phyloP scores from a whole-genome alignment of 1,284 basidiomycete species.

The Cutaneotrichosporon sp. region DNA sequence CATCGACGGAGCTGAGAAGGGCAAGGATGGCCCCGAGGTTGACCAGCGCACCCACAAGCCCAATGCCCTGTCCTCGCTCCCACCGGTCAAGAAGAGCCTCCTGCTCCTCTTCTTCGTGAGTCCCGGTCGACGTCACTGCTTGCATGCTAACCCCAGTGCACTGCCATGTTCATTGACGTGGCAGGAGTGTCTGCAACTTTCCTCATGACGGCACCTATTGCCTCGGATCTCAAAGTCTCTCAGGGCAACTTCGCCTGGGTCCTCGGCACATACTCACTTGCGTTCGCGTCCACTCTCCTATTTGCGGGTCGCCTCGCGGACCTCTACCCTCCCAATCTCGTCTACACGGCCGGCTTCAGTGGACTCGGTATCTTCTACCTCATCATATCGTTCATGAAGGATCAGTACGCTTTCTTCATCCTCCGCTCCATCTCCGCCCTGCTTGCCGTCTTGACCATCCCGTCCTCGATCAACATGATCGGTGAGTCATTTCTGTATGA shows the following conservation, averaged over 20 bases:
- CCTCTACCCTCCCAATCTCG: constrained; percentile 43
- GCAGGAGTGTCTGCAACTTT: constrained; percentile 46
- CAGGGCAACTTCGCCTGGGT: constrained; percentile 45
- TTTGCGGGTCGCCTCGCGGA: constrained; percentile 47
- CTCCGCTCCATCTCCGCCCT: constrained; percentile 47
- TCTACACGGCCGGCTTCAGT: constrained; percentile 46
- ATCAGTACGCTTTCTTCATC: constrained; percentile 50
- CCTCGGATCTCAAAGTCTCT: constrained; percentile 36
- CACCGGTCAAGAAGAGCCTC: constrained; percentile 33
- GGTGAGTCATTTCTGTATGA: neutral
- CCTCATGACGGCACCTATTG: constrained; percentile 48
- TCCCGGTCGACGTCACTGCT: neutral
- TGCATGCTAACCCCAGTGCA: constrained; percentile 15
- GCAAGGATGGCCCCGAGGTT: neutral
- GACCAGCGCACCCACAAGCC: neutral
- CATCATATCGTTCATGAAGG: constrained; percentile 48
- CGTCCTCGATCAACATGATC: constrained; percentile 49
- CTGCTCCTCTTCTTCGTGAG: constrained; percentile 42
- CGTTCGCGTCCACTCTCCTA: constrained; percentile 44
- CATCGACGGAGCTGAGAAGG: neutral
- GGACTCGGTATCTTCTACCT: constrained; percentile 48
- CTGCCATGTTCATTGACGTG: constrained; percentile 43
- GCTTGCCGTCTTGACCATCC: constrained; percentile 48
- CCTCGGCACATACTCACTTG: constrained; percentile 36
- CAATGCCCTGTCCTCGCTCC: constrained; percentile 32